These are phyloP conservation scores for Debaryomyces singareniensis DNA, from an alignment of 1,139 yeast species.

Conservation along the genomic window DNA sequence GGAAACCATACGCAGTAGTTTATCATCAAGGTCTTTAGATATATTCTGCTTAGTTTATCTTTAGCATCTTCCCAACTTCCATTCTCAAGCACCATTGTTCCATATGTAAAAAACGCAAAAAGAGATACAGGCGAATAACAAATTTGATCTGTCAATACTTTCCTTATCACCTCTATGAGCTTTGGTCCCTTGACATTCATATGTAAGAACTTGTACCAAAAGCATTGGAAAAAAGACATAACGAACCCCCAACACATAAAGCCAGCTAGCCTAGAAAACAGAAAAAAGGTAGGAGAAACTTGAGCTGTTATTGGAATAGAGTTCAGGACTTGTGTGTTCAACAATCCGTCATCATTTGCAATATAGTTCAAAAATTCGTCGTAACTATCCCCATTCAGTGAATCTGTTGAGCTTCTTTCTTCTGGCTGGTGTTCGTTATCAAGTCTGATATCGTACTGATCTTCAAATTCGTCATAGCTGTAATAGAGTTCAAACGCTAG, in stretches of 20 bases:
- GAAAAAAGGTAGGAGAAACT: conserved; percentile 39
- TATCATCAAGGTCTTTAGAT: conserved; percentile 68
- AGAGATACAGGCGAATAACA: conserved; percentile 84
- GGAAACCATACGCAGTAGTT: conserved; percentile 93
- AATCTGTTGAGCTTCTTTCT: neutral
- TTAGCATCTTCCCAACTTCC: conserved; percentile 64
- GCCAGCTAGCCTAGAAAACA: conserved; percentile 66
- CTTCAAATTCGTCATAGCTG: neutral
- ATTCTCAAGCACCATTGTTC: conserved; percentile 73
- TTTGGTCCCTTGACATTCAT: conserved; percentile 78
- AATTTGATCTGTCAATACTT: conserved; percentile 86
- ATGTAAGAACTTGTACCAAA: conserved; percentile 84
- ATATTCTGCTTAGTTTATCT: conserved; percentile 56
- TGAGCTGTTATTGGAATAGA: conserved; percentile 2
- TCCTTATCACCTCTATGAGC: conserved; percentile 72
- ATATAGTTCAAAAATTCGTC: conserved; percentile 33
- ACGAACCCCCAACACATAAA: conserved; percentile 86
- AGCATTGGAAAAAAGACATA: conserved; percentile 77
- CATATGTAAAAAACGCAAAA: conserved; percentile 74
- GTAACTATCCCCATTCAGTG: conserved; percentile 22
- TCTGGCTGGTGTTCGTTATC: conserved; percentile 1
- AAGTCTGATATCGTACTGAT: conserved; percentile 11
- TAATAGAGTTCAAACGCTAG: conserved; percentile 14
- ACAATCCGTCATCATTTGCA: conserved; percentile 20
- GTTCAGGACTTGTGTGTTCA: neutral